A percentile compares a stretch with the other conserved stretches of the same genome.
These are phyloP conservation scores for Aspergillus versicolor DNA, from an alignment of 2,329 filamentous ascomycete species.

Conservation along the genomic window DNA sequence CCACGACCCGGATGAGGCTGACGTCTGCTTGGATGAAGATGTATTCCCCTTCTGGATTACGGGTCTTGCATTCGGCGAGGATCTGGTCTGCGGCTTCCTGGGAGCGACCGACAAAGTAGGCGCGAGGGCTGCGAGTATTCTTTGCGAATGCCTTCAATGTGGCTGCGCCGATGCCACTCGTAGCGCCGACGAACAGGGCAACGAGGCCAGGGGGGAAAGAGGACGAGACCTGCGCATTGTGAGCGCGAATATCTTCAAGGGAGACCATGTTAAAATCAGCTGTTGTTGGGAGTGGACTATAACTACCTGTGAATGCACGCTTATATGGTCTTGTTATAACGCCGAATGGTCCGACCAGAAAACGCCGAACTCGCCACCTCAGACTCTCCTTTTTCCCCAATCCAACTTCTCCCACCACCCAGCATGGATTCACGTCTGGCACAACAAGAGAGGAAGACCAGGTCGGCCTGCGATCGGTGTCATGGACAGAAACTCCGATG, in stretches of 20 bases:
- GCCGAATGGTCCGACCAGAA: background rate
- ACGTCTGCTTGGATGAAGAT: conserved; percentile 10
- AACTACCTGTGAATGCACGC: background rate
- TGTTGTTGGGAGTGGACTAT: background rate
- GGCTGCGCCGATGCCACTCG: conserved; percentile 51
- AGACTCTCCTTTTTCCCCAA: too few relatives aligned
- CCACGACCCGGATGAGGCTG: background rate
- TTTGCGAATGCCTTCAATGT: conserved; percentile 48
- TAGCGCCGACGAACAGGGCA: conserved; percentile 53
- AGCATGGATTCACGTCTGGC: too few relatives aligned
- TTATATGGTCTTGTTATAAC: background rate
- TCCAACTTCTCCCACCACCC: too few relatives aligned
- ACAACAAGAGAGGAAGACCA: background rate
- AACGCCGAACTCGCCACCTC: background rate
- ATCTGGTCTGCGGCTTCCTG: conserved; percentile 43
- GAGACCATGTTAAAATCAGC: background rate
- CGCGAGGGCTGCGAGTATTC: conserved; percentile 37
- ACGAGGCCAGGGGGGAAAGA: conserved; percentile 34
- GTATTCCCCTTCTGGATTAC: conserved; percentile 37
- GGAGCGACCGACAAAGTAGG: conserved; percentile 50
- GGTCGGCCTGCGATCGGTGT: background rate
- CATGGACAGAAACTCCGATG: background rate
- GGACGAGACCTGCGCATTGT: background rate
- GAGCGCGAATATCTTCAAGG: background rate
- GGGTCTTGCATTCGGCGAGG: conserved; percentile 39